Base-by-base conservation (phyloP, 108 stramenopile species). In the Fistulifera solaris region DNA sequence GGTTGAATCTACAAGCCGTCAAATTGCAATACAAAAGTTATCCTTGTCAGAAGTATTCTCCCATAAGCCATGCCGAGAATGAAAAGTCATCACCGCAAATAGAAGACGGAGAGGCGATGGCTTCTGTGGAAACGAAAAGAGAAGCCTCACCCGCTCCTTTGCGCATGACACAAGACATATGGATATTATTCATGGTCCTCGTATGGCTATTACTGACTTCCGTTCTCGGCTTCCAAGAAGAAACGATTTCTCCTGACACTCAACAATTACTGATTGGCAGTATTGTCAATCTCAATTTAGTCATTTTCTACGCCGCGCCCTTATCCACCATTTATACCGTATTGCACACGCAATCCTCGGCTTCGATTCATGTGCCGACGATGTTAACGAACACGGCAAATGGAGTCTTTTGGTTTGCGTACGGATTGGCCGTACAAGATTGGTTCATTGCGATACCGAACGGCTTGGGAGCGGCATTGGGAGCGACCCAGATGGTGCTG, bases 271-370 rank as follows among this genome's bases (percentile, higher is more conserved):
- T 89, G 12, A 71, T 90, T 40, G 89, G 84, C 12, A 40, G 68
- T 38, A 38, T 63, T 3, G 80, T 80, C 18, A 90, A 90, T 64
- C 51, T 76, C 48, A 86, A 82, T 64, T 55, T 83, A 6, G 58
- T 86, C 39, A 82, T 90, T 48, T 90, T 90, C 48, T 90, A 86
- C 51, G 89, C 84, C 1, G 89, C 89, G 4, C 89, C 89, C 15
- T 66, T 90, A 2, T 73, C 76, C 10, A 84, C 76, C 12, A 84
- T 90, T 38, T 41, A 56, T 6, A 60, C 54, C n/a, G 89, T 90
- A 0, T 12, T 84, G 0, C 65, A 59, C 40, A 62, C 65, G 5
- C 71, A 66, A 55, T 62, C 58, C 25, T 74, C 79, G 19, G 44
- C 65, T 0, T 68, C 77, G 40, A 78, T 89, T 38, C 88, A 89